A percentile compares a stretch with the other conserved stretches of the same genome.
phyloP scores from a whole-genome alignment of 176 grass and related monocot genomes.

The Musa itinerans region DNA sequence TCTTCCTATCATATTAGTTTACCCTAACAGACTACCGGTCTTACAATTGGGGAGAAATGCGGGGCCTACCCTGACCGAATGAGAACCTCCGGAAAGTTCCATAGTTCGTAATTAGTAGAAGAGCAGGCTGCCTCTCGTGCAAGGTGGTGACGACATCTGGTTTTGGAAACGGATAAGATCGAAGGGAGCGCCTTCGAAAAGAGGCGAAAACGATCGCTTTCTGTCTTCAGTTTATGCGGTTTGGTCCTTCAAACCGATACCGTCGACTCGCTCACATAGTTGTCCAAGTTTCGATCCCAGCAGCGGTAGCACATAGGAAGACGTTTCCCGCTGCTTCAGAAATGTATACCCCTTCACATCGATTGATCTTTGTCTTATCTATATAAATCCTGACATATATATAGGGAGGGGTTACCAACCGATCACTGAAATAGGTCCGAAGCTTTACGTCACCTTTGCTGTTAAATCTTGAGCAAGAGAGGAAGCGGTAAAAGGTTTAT shows the following conservation, averaged over 20 bases:
- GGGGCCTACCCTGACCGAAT: no score
- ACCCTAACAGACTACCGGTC: background rate
- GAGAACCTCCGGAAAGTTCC: no score
- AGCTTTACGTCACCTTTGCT: background rate
- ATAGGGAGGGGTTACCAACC: background rate
- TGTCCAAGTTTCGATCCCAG: background rate
- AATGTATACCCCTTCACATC: background rate
- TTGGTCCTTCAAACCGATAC: no score
- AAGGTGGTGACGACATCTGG: background rate
- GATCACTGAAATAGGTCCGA: background rate
- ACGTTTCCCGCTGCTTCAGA: background rate
- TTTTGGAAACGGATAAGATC: background rate
- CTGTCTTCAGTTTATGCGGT: no score
- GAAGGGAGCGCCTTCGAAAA: background rate
- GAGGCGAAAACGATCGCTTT: no score
- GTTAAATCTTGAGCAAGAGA: background rate
- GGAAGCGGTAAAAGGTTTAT: background rate
- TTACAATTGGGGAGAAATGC: background rate
- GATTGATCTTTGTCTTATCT: background rate
- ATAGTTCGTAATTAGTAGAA: background rate
- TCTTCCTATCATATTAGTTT: background rate
- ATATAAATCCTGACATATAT: background rate
- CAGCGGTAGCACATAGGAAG: background rate
- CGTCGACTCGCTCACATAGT: no score
- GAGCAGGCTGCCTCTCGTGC: background rate